phyloP scores from a whole-genome alignment of 805 yeast species.

The Nakazawaea siamensis region DNA sequence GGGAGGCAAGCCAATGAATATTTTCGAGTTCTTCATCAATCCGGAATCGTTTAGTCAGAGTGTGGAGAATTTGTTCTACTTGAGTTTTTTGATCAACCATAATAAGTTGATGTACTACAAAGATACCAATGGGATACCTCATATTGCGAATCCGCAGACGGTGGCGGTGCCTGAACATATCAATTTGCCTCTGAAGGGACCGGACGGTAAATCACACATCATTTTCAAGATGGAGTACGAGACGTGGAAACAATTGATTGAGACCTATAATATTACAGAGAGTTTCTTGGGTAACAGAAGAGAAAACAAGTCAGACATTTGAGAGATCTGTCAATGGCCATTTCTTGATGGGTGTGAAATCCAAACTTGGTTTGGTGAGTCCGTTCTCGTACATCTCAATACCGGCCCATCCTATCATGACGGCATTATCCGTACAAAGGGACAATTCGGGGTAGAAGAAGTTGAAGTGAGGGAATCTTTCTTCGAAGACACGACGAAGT shows the following conservation, averaged over 20 bases:
- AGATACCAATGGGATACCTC: conserved; percentile 34
- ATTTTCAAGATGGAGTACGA: conserved; percentile 63
- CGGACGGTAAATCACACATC: conserved; percentile 41
- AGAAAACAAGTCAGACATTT: not conserved
- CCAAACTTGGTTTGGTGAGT: conserved; percentile 37
- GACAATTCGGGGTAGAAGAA: conserved; percentile 62
- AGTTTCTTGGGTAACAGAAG: conserved; percentile 26
- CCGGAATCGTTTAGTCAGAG: conserved; percentile 72
- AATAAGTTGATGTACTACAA: conserved; percentile 46
- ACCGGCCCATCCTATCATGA: conserved; percentile 98
- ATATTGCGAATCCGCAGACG: conserved; percentile 18
- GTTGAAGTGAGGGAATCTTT: conserved; percentile 9
- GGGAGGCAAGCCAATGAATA: conserved; percentile 34
- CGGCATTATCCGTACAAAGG: conserved; percentile 89
- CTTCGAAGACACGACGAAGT: conserved; percentile 41
- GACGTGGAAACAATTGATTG: conserved; percentile 55
- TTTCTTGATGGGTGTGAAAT: conserved; percentile 58
- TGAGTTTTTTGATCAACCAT: conserved; percentile 74
- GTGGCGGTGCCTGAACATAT: conserved; percentile 14
- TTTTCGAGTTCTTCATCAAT: conserved; percentile 63
- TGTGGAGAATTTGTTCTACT: conserved; percentile 76
- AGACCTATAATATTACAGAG: conserved; percentile 44
- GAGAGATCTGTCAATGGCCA: conserved; percentile 57
- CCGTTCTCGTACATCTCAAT: conserved; percentile 69
- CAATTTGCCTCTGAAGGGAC: conserved; percentile 10